phyloP scores from a whole-genome alignment of 2,329 filamentous ascomycete species.

The Colletotrichum viniferum region DNA sequence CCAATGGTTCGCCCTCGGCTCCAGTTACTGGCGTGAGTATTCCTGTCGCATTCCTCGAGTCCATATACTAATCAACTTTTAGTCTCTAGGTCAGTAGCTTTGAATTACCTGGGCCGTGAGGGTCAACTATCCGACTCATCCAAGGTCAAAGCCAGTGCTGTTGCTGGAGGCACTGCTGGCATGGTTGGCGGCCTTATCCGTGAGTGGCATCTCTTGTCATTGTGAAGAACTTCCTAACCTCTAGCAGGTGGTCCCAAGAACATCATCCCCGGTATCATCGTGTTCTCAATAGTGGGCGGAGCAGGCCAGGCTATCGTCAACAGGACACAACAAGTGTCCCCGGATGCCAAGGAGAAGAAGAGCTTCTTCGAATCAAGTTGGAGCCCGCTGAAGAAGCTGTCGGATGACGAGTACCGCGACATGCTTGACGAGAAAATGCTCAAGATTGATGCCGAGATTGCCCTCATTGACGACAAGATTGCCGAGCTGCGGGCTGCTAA shows the following conservation, averaged over 20 bases:
- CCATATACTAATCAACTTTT: slow-evolving; percentile 12
- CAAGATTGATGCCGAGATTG: slow-evolving; percentile 76
- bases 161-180: slow-evolving; percentile 74
- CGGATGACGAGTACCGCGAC: slow-evolving; percentile 73
- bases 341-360: slow-evolving; percentile 36
- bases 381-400: slow-evolving; percentile 73
- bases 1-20: slow-evolving; percentile 82
- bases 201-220: slow-evolving; percentile 36
- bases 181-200: slow-evolving; percentile 61
- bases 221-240: slow-evolving; percentile 7
- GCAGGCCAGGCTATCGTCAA: slow-evolving; percentile 44
- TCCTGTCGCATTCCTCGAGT: neutral
- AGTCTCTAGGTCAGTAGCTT: slow-evolving; percentile 54
- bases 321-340: slow-evolving; percentile 22
- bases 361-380: slow-evolving; percentile 64
- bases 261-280: slow-evolving; percentile 54
- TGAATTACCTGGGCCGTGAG: slow-evolving; percentile 54
- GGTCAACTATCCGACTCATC: slow-evolving; percentile 61
- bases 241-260: slow-evolving; percentile 54
- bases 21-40: slow-evolving; percentile 74
- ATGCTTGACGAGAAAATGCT: slow-evolving; percentile 76
- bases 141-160: slow-evolving; percentile 68
- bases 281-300: slow-evolving; percentile 50
- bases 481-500: slow-evolving; percentile 36
- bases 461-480: slow-evolving; percentile 78